These are phyloP conservation scores for Coemansia sp. DNA, from an alignment of 192 early-diverging fungal genomes.

Conservation along the genomic window DNA sequence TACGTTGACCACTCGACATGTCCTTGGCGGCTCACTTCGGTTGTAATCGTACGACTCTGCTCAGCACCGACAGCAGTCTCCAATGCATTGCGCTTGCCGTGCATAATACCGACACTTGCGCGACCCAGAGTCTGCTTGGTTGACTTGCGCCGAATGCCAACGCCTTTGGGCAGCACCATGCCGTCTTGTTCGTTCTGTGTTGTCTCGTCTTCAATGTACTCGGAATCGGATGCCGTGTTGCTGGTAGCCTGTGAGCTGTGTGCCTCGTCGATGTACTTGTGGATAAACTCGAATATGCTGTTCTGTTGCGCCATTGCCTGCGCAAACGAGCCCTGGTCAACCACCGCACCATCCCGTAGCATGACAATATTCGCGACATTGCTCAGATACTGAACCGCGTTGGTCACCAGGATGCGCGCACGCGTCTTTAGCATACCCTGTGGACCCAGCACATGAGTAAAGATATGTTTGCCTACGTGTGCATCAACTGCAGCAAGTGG, in stretches of 20 bases:
- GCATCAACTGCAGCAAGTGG: conserved; percentile 67
- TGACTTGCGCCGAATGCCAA: background rate
- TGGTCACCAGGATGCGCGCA: conserved; percentile 60
- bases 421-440: conserved; percentile 46
- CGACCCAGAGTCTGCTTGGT: background rate
- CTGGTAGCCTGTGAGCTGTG: too few relatives aligned
- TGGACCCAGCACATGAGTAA: conserved; percentile 54
- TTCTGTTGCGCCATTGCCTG: background rate
- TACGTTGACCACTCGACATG: background rate
- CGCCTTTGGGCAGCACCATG: background rate
- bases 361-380: conserved; percentile 51
- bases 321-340: background rate
- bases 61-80: background rate
- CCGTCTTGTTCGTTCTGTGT: too few relatives aligned
- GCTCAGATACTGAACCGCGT: conserved; percentile 54
- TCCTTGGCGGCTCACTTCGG: background rate
- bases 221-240: background rate
- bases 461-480: conserved; percentile 61
- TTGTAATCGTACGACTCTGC: background rate
- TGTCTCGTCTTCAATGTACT: background rate
- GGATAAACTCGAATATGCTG: conserved; percentile 5
- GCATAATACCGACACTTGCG: background rate
- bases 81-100: background rate
- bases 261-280: background rate
- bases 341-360: conserved; percentile 17